Conservation (phyloP, 1,284 basidiomycete species). For the Exobasidium cylindrosporum region DNA sequence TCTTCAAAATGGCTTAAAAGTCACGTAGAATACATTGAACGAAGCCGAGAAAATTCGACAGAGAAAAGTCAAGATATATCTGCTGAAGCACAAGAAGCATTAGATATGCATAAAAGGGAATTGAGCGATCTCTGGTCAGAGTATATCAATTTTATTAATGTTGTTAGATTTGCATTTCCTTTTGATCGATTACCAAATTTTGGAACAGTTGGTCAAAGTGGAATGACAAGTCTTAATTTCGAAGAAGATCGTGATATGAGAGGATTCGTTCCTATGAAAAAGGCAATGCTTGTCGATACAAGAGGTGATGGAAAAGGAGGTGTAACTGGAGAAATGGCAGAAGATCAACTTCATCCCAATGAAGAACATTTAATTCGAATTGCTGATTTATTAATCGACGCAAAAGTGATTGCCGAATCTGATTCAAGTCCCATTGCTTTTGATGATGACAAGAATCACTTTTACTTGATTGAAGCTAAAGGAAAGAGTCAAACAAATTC, state of each 20-base stretch:
- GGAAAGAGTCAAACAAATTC: not conserved
- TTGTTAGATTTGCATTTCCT: constrained; percentile 71
- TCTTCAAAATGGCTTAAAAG: constrained; percentile 82
- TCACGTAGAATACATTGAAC: constrained; percentile 69
- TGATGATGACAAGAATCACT: constrained; percentile 38
- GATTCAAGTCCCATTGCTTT: constrained; percentile 55
- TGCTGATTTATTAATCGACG: constrained; percentile 76
- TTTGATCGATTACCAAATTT: constrained; percentile 63
- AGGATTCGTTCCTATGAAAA: constrained; percentile 79
- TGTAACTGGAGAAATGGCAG: constrained; percentile 1
- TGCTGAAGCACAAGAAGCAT: not conserved
- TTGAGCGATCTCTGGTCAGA: constrained; percentile 63
- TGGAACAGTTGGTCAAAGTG: constrained; percentile 57
- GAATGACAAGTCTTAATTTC: constrained; percentile 60
- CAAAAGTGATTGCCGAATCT: constrained; percentile 63
- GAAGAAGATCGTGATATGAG: constrained; percentile 88
- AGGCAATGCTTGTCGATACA: constrained; percentile 54
- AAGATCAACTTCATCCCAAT: constrained; percentile 75
- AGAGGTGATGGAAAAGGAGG: constrained; percentile 17
- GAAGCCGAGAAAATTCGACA: constrained; percentile 31
- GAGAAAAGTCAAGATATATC: constrained; percentile 22
- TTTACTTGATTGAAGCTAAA: constrained; percentile 21
- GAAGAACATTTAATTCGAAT: constrained; percentile 93
- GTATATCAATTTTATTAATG: constrained; percentile 69
- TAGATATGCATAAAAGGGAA: not conserved